Evolutionary conservation across 257 asterid species (phyloP).

Genomic region (Gardenia jasminoides): DNA sequence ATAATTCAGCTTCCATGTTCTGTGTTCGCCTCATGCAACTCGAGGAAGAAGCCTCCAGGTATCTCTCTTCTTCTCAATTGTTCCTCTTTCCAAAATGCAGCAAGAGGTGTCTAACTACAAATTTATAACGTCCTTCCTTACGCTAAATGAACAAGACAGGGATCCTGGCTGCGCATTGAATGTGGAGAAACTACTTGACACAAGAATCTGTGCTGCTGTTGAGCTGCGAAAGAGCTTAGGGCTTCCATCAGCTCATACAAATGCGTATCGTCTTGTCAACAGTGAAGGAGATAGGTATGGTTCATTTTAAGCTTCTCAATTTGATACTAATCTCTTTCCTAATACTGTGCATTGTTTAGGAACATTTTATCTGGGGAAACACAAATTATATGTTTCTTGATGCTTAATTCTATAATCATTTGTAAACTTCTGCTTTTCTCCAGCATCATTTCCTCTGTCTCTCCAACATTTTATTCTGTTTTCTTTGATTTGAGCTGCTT

Average conservation of each 20-base stretch:
- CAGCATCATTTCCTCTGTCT: background rate
- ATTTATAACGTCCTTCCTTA: constrained; percentile 8
- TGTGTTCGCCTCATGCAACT: constrained; percentile 94
- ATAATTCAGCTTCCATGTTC: constrained; percentile 91
- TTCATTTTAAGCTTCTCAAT: constrained; percentile 6
- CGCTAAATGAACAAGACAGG: constrained; percentile 45
- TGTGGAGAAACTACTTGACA: constrained; percentile 63
- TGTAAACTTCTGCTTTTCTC: background rate
- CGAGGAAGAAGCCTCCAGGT: constrained; percentile 85
- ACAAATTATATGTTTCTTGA: background rate
- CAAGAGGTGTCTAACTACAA: background rate
- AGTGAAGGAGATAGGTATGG: constrained; percentile 94
- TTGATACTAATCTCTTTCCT: background rate
- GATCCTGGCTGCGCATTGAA: constrained; percentile 70
- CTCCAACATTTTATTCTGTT: background rate
- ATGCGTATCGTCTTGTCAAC: constrained; percentile 89
- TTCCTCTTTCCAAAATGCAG: background rate
- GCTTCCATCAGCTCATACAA: constrained; percentile 71
- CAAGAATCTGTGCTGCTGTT: constrained; percentile 66
- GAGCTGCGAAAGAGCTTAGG: constrained; percentile 61
- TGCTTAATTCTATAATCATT: background rate
- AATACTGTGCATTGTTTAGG: background rate
- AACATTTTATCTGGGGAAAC: background rate
- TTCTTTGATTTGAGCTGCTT: background rate
- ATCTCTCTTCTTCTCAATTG: background rate